Evolutionary conservation across 139 green algal species (phyloP).

Genomic region (Tetraselmis chui): DNA sequence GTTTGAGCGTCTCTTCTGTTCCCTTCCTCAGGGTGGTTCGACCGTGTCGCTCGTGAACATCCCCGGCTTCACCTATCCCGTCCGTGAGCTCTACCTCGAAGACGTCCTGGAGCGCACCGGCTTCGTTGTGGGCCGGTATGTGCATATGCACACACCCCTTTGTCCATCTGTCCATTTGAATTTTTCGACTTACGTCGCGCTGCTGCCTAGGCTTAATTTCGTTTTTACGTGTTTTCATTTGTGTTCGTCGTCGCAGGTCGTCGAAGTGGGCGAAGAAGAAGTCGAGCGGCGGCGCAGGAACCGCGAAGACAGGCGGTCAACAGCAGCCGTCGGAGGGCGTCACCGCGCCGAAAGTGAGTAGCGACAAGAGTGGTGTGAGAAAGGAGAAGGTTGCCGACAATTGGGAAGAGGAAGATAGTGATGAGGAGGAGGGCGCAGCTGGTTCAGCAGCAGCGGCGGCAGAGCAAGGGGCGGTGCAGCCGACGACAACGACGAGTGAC

Average conservation of each 20-base stretch:
- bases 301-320: too few relatives aligned
- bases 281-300: not conserved
- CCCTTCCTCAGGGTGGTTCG: not conserved
- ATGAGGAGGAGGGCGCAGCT: not conserved
- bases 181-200: too few relatives aligned
- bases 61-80: constrained; percentile 91
- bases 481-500: too few relatives aligned
- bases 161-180: too few relatives aligned
- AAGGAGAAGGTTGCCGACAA: constrained; percentile 9
- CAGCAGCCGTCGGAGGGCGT: too few relatives aligned
- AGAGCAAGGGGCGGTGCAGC: not conserved
- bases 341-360: too few relatives aligned
- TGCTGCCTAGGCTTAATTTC: too few relatives aligned
- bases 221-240: not conserved
- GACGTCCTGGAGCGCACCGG: constrained; percentile 64
- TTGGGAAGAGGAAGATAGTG: not conserved
- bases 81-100: constrained; percentile 81
- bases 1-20: too few relatives aligned
- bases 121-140: constrained; percentile 28
- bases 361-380: not conserved
- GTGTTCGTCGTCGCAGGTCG: not conserved
- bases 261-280: constrained; percentile 11
- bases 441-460: too few relatives aligned
- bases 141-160: too few relatives aligned
- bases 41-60: constrained; percentile 58